Base-by-base conservation (phyloP, 1,284 basidiomycete genomes). In the Sporisorium graminicola region DNA sequence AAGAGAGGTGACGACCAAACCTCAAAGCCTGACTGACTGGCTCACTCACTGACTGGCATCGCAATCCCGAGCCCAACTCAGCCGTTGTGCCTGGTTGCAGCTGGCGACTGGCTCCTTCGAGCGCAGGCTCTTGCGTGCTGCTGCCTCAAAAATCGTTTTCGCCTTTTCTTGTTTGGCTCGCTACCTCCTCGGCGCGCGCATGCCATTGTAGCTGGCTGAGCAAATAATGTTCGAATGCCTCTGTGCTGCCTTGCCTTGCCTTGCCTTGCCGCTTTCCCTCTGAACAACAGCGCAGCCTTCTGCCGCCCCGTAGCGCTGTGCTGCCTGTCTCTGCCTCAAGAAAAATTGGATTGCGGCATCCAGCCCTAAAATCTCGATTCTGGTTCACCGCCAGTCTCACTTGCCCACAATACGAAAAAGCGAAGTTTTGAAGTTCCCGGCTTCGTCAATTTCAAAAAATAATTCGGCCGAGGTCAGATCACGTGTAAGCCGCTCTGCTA, bases 1-100 rank as follows among this genome's bases (percentile, higher is more conserved):
- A 58, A 62, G 63, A 42, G 43, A 53, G 72, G 20, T 62, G 65
- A 61, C 62, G 71, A 74, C 71, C 42, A 69, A 56, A 58, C 56
- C 62, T 69, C 58, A 60, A 74, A 74, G 57, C 64, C 65, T 63
- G 65, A 29, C 52, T 60, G 40, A 22, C 51, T 55, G 31, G 40
- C 10, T 52, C 29, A 35, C n/a, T 53, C 35, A 42, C 31, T 53
- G 51, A 40, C 52, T 44, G 42, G 42, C 57, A 12, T 5, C 53
- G 8, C 51, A 52, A 31, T 8, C 53, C 40, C 24, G n/a, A 46
- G 50, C 33, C 13, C n/a, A 54, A 33, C 46, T 57, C 37, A 47
- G 67, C 58, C 61, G 44, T 43, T 49, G 53, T 14, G 37, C 44
- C 37, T 58, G 54, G 37, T 57, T 31, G 27, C 42, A 31, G 26